phyloP scores from a whole-genome alignment of 2,329 filamentous ascomycete genomes.

The Hysterium pulicare region DNA sequence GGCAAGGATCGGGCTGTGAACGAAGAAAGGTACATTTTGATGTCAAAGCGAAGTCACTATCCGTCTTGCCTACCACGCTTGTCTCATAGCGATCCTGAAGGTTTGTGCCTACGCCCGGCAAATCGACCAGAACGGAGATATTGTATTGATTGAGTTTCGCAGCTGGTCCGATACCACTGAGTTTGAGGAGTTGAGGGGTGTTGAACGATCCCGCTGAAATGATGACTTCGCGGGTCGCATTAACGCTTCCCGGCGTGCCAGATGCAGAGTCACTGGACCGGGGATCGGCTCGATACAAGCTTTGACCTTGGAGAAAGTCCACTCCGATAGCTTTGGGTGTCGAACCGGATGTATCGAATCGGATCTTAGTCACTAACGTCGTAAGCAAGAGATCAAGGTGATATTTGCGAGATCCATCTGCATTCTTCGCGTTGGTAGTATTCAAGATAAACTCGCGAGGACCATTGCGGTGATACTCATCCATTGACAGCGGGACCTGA shows the following conservation, averaged over 20 bases:
- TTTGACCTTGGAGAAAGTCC: constrained; percentile 40
- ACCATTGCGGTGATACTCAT: constrained; percentile 49
- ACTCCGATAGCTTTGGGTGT: constrained; percentile 49
- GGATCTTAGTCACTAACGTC: constrained; percentile 63
- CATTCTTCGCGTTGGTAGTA: constrained; percentile 48
- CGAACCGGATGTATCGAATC: constrained; percentile 60
- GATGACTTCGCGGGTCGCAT: constrained; percentile 31
- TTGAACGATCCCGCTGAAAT: constrained; percentile 55
- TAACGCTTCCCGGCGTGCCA: constrained; percentile 38
- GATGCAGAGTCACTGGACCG: constrained; percentile 19
- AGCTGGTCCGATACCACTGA: constrained; percentile 60
- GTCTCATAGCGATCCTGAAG: constrained; percentile 60
- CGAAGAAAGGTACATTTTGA: constrained; percentile 33
- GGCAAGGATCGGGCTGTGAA: constrained; percentile 38
- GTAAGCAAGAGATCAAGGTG: constrained; percentile 58
- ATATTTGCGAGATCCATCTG: constrained; percentile 53
- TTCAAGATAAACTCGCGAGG: constrained; percentile 55
- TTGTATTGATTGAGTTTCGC: constrained; percentile 51
- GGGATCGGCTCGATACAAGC: constrained; percentile 40
- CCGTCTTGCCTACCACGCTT: constrained; percentile 45
- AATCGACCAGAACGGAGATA: constrained; percentile 55
- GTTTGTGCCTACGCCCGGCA: constrained; percentile 62
- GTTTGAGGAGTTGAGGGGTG: constrained; percentile 62
- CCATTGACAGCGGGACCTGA: constrained; percentile 57
- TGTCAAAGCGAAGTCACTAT: constrained; percentile 25